These are phyloP conservation scores for Cladosporium velox DNA, from an alignment of 2,329 filamentous ascomycete genomes.

Conservation along the genomic window DNA sequence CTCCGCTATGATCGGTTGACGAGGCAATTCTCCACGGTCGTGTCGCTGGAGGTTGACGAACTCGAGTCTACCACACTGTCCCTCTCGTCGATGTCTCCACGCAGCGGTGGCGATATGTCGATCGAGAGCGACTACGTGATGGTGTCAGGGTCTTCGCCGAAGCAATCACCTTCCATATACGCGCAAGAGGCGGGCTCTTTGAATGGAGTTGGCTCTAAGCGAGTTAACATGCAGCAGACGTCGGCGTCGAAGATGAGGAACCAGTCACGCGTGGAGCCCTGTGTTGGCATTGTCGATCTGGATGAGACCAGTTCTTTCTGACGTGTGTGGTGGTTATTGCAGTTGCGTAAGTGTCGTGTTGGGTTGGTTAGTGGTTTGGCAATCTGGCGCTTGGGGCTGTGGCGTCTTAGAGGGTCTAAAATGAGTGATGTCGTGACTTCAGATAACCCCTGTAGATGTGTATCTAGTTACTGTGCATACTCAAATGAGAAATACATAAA, in stretches of 20 bases:
- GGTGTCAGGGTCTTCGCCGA: not conserved
- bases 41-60: not conserved
- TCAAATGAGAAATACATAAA: not conserved
- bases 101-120: slow-evolving; percentile 1
- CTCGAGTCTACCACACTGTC: slow-evolving; percentile 5
- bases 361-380: not conserved
- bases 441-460: slow-evolving; percentile 9
- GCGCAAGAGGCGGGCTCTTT: not conserved
- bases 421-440: not conserved
- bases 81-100: slow-evolving; percentile 1
- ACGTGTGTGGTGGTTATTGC: not conserved
- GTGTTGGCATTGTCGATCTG: not conserved
- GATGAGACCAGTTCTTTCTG: not conserved
- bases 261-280: not conserved
- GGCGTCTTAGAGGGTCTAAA: not conserved
- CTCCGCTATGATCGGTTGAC: slow-evolving; percentile 15
- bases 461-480: slow-evolving; percentile 3
- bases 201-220: not conserved
- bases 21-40: slow-evolving; percentile 12
- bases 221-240: not conserved
- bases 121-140: slow-evolving; percentile 19
- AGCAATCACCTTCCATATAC: not conserved
- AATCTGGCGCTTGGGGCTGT: not conserved
- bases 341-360: not conserved
- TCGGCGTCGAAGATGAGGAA: slow-evolving; percentile 1